Evolutionary conservation across 2,329 filamentous ascomycete genomes (phyloP).

Genomic region (Xylariaceae sp.): DNA sequence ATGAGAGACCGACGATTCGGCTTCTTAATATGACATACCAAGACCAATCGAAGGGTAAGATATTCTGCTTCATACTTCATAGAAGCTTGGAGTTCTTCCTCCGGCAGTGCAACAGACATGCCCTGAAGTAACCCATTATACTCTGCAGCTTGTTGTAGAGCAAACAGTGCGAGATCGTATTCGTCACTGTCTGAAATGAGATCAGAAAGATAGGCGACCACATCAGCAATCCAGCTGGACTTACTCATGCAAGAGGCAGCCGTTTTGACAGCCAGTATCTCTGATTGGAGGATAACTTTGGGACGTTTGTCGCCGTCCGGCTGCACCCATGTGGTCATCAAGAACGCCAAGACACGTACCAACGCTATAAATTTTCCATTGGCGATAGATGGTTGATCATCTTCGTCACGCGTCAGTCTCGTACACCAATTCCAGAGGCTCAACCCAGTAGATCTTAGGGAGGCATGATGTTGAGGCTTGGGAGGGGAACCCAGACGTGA

Average conservation of each 20-base stretch:
- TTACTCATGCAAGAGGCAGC: slow-evolving; percentile 59
- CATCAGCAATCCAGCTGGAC: slow-evolving; percentile 13
- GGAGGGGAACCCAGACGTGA: slow-evolving; percentile 31
- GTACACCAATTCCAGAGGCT: slow-evolving; percentile 66
- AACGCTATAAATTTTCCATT: slow-evolving; percentile 34
- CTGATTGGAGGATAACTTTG: slow-evolving; percentile 49
- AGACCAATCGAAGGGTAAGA: slow-evolving; percentile 58
- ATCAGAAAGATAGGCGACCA: slow-evolving; percentile 8
- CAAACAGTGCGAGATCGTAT: slow-evolving; percentile 53
- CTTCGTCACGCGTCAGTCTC: slow-evolving; percentile 40
- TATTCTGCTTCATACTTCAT: slow-evolving; percentile 56
- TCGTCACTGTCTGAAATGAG: slow-evolving; percentile 44
- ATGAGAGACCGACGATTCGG: slow-evolving; percentile 1
- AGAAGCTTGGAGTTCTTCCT: slow-evolving; percentile 29
- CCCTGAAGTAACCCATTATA: slow-evolving; percentile 44
- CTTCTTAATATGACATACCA: slow-evolving; percentile 48
- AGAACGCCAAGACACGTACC: slow-evolving; percentile 57
- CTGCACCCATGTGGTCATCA: slow-evolving; percentile 60
- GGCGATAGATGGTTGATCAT: slow-evolving; percentile 16
- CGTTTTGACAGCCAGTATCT: slow-evolving; percentile 62
- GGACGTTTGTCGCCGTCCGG: slow-evolving; percentile 23
- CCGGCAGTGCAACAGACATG: slow-evolving; percentile 21
- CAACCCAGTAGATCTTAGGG: slow-evolving; percentile 54
- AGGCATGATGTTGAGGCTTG: slow-evolving; percentile 32
- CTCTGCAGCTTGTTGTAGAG: slow-evolving; percentile 61